Base-by-base conservation (phyloP, 1,284 basidiomycete genomes). In the Ganoderma resinaceum region DNA sequence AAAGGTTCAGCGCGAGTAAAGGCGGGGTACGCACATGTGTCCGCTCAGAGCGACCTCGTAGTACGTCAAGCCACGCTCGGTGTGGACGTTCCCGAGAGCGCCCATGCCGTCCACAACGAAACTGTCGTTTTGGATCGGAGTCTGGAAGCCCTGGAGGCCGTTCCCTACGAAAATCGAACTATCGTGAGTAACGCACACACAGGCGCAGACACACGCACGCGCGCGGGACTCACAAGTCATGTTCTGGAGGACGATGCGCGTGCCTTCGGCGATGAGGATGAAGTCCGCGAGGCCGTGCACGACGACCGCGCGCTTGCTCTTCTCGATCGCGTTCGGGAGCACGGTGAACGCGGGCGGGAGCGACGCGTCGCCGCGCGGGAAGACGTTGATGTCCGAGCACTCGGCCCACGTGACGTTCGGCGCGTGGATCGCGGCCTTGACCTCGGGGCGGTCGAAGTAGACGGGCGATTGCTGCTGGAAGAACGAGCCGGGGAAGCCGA, bases 401-500 rank as follows among this genome's bases (percentile, higher is more conserved):
- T 90, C 88, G 1, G 76, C 68, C 93, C 93, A 94, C 37, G 80
- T 76, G 14, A 88, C 84, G 70, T 89, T 78, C 16, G 93, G 92
- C 0, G 91, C 93, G 74, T 94, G 92, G 61, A 95, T 91, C 1
- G 88, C 91, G 52, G 78, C 73, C 78, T 94, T 93, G 66, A 95
- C 92, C 63, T 94, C 91, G 9, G 77, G 74, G 29, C 88, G 84
- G 79, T 92, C 84, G 75, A 94, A 94, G 81, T 93, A 94, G 57
- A 85, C 61, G 3, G 82, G 83, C 2, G 79, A 74, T 67, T 84
- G 81, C 61, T 84, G 75, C 58, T 92, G 81, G 2, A 74, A 70
- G 80, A 90, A 91, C 0, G 90, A 88, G 9, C 89, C 91, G 0
- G 92, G 91, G 82, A 91, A 91, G 20, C 91, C 92, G 43, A 94